Evolutionary conservation across 371 early-diverging fungal species (phyloP), one percentile per base, ranked within the genome.

Genomic region (Mortierella sp.): DNA sequence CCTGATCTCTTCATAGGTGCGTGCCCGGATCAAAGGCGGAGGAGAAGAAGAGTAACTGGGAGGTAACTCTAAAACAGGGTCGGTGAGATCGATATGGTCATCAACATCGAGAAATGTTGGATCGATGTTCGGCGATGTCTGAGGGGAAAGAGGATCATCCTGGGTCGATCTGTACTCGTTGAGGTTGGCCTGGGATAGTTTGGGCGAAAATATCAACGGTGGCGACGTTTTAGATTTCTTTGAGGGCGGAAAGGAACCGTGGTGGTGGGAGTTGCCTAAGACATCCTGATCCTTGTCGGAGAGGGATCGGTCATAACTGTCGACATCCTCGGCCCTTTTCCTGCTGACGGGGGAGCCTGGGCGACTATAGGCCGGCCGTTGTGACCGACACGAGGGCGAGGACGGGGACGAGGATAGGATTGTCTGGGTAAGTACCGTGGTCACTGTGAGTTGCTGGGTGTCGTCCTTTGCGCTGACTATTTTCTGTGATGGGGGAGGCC

Each of bases 201-300:
- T 31, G 34, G 58, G 58, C 19, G 58, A 58, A 37, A 58, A 37
- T 6, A 58, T 31, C 16, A 37, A 37, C 4, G 75, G 69, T 34
- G 78, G 52, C 22, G 82, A 77, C 5, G 78, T 70, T 66, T 77
- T 82, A 66, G 82, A 70, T 50, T 68, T 73, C 71, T 82, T 82
- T 22, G 77, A 50, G 3, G 82, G 82, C 10, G 82, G 82, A 10
- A 77, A 55, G 16, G 74, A 16, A 40, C 68, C 67, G 24, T 70
- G 44, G 8, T 43, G 24, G 39, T n/a, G 44, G 37, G 29, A 37
- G 19, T 13, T 58, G 14, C 47, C 47, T 8, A 31, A 29, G 58
- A 58, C 29, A 8, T 37, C 31, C 6, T 58, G 31, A 22, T 58
- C 58, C 34, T 58, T 58, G 34, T 22, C 50, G 24, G 50, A 50